These are phyloP conservation scores for Kwoniella sp. DNA, from an alignment of 768 basidiomycete species.

Conservation along the genomic window DNA sequence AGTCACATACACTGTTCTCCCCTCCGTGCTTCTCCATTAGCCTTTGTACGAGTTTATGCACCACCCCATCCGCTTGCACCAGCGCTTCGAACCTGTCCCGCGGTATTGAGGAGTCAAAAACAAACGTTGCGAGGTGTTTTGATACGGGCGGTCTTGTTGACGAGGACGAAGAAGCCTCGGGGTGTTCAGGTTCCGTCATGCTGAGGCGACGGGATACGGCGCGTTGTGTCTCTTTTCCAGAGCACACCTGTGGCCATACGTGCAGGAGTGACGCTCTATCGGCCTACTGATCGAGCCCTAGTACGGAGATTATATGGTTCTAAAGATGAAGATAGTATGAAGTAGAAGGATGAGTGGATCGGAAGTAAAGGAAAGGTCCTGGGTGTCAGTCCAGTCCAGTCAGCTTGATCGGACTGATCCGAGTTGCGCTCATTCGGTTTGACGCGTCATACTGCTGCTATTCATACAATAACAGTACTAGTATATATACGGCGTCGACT, in stretches of 20 bases:
- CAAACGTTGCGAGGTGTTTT: constrained; percentile 26
- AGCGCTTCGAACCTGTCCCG: constrained; percentile 27
- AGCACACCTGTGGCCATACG: not conserved
- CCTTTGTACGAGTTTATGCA: constrained; percentile 35
- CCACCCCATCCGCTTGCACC: constrained; percentile 29
- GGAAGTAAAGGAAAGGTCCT: no score
- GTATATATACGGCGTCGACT: no score
- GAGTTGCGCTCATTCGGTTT: no score
- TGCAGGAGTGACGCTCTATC: not conserved
- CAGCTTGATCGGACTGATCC: no score
- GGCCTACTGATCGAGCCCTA: not conserved
- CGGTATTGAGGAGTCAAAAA: constrained; percentile 29
- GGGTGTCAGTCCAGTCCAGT: no score
- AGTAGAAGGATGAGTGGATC: not conserved
- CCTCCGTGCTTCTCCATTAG: constrained; percentile 39
- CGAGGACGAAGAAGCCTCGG: constrained; percentile 27
- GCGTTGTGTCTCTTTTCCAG: not conserved
- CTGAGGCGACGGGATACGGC: no score
- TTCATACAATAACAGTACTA: no score
- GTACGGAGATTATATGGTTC: not conserved
- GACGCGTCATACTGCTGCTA: constrained; percentile 1
- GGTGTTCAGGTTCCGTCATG: constrained; percentile 16
- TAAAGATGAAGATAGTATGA: not conserved
- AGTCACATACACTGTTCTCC: constrained; percentile 24
- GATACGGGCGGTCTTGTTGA: not conserved